Percentiles rank a stretch among this genome's conserved stretches.
Conservation (phyloP, 1,284 basidiomycete genomes). For the Moesziomyces sp. region DNA sequence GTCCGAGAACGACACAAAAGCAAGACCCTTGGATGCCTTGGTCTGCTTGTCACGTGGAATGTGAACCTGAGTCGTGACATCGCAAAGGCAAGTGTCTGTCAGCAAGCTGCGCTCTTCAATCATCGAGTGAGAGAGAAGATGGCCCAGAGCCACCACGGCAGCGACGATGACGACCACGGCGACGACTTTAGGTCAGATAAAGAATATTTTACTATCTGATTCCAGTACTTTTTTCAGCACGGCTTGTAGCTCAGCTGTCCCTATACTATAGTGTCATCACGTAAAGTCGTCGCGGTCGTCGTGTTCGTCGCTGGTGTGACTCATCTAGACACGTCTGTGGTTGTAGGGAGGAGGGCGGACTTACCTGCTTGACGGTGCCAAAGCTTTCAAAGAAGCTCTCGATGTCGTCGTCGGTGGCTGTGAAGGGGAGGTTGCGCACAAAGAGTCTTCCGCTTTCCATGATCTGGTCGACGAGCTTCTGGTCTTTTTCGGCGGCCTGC, state of each 20-base stretch:
- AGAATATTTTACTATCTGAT: slow-evolving; percentile 64
- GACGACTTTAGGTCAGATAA: slow-evolving; percentile 28
- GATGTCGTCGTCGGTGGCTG: slow-evolving; percentile 81
- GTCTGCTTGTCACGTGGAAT: slow-evolving; percentile 79
- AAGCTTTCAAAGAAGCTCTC: slow-evolving; percentile 76
- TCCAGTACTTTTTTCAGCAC: slow-evolving; percentile 63
- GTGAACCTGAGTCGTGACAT: slow-evolving; percentile 74
- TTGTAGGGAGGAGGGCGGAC: slow-evolving; percentile 12
- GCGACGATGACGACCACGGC: slow-evolving; percentile 3
- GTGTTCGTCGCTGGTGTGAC: neutral
- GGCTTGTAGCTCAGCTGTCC: slow-evolving; percentile 61
- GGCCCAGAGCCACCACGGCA: neutral
- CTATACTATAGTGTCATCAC: slow-evolving; percentile 66
- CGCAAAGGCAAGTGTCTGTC: slow-evolving; percentile 3
- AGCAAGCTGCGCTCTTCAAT: neutral
- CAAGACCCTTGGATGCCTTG: slow-evolving; percentile 77
- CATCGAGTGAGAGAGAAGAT: too few species aligned
- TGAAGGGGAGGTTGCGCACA: slow-evolving; percentile 88
- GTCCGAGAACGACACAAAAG: slow-evolving; percentile 80
- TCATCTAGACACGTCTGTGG: neutral
- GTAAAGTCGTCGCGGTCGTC: slow-evolving; percentile 4
- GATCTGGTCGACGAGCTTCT: slow-evolving; percentile 73
- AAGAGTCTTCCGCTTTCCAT: slow-evolving; percentile 84
- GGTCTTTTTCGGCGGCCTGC: slow-evolving; percentile 45
- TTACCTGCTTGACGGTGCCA: slow-evolving; percentile 74